These are phyloP conservation scores for Chaetoscypha palmicola DNA, from an alignment of 2,329 filamentous ascomycete species.

Conservation along the genomic window DNA sequence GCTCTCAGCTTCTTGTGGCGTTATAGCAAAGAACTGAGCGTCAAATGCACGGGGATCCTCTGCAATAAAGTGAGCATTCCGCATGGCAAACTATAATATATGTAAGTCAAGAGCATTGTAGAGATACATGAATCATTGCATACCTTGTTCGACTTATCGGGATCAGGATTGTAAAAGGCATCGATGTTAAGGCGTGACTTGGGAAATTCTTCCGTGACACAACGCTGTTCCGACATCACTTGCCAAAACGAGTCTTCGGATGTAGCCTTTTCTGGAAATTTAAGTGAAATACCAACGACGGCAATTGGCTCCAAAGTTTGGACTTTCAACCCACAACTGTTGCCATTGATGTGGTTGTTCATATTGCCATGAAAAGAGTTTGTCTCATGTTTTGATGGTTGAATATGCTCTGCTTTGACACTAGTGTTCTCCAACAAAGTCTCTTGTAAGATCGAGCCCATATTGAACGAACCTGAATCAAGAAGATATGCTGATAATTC, in stretches of 20 bases:
- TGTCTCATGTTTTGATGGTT: too few species aligned
- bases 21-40: constrained; percentile 16
- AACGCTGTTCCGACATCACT: constrained; percentile 63
- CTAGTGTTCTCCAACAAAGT: too few species aligned
- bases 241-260: constrained; percentile 63
- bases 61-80: constrained; percentile 27
- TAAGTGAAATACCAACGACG: constrained; percentile 29
- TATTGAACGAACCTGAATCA: too few species aligned
- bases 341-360: too few species aligned
- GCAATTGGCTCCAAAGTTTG: background rate
- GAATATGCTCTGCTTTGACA: too few species aligned
- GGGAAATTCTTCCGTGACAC: constrained; percentile 37
- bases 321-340: too few species aligned
- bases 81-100: background rate
- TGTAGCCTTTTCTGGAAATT: constrained; percentile 43
- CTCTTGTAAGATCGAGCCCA: too few species aligned
- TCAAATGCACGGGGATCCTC: constrained; percentile 14
- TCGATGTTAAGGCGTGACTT: constrained; percentile 39
- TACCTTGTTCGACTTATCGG: background rate
- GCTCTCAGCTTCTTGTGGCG: constrained; percentile 19
- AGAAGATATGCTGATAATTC: too few species aligned
- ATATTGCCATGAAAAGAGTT: too few species aligned
- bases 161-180: constrained; percentile 25
- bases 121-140: background rate
- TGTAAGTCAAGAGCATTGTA: background rate